Evolutionary conservation across 2,329 filamentous ascomycete species (phyloP).

Genomic region (Lecanicillium sp.): DNA sequence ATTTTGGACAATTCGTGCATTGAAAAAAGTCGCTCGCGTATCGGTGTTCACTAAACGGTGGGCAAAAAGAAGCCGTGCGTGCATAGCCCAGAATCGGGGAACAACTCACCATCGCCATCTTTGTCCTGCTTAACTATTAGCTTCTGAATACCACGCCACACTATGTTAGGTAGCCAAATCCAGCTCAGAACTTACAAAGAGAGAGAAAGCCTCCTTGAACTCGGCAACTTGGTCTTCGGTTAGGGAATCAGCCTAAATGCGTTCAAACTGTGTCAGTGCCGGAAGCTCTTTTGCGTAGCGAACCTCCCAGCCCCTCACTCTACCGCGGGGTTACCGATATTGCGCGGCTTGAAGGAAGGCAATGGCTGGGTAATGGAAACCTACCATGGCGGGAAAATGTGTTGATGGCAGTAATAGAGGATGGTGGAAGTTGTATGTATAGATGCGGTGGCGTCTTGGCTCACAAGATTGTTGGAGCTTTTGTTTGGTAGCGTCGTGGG

Average conservation of each 20-base stretch:
- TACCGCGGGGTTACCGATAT: constrained; percentile 10
- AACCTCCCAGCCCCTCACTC: constrained; percentile 19
- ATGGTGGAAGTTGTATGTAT: neutral
- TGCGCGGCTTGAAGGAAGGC: neutral
- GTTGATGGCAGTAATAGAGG: constrained; percentile 2
- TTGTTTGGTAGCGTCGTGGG: constrained; percentile 4
- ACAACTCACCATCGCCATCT: constrained; percentile 82
- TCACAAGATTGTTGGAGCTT: neutral
- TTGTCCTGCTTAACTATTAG: constrained; percentile 56
- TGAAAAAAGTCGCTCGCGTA: too few species aligned
- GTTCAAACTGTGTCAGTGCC: constrained; percentile 15
- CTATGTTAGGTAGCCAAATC: constrained; percentile 4
- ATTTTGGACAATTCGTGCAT: too few species aligned
- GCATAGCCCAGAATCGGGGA: neutral
- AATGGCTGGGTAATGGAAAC: neutral
- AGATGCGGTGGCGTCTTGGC: neutral
- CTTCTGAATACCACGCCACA: constrained; percentile 5
- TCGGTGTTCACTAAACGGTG: too few species aligned
- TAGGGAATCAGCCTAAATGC: constrained; percentile 79
- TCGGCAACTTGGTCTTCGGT: constrained; percentile 99
- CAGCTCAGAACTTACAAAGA: constrained; percentile 69
- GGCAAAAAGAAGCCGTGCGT: too few species aligned
- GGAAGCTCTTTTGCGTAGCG: constrained; percentile 1
- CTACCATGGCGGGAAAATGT: constrained; percentile 6
- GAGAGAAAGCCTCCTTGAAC: constrained; percentile 99